phyloP scores from a whole-genome alignment of 106 monocot genomes.

The Gastrodia elata region DNA sequence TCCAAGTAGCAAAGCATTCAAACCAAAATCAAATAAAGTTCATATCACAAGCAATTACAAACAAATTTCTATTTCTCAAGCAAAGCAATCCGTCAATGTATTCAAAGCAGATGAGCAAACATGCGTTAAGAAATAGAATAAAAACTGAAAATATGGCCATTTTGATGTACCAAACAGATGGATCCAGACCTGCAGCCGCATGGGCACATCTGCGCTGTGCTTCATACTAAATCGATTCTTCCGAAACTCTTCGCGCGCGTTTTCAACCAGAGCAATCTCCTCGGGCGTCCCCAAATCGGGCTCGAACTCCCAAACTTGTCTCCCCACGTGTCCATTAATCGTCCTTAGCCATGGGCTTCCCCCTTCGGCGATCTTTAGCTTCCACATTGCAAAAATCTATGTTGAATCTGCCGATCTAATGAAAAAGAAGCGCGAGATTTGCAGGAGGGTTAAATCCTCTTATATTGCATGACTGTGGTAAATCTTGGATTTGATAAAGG shows the following conservation, averaged over 20 bases:
- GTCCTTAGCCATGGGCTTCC: conserved; percentile 59
- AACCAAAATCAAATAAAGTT: background rate
- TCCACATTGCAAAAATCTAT: conserved; percentile 49
- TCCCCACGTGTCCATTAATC: conserved; percentile 52
- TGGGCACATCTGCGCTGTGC: conserved; percentile 71
- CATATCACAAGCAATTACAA: background rate
- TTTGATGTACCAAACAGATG: background rate
- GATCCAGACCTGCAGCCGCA: conserved; percentile 59
- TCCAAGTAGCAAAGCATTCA: background rate
- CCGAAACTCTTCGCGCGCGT: conserved; percentile 33
- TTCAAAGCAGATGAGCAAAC: background rate
- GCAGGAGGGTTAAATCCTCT: too few species aligned
- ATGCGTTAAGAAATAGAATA: background rate
- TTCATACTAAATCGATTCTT: conserved; percentile 41
- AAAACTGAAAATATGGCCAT: background rate
- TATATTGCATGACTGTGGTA: too few species aligned
- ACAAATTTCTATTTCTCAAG: background rate
- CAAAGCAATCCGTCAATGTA: background rate
- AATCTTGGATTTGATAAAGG: too few species aligned
- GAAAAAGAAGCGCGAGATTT: too few species aligned
- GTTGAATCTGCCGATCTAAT: background rate
- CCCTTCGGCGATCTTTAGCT: conserved; percentile 67
- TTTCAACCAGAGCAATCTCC: conserved; percentile 47
- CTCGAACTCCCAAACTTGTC: conserved; percentile 84
- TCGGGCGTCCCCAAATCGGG: conserved; percentile 41